Conservation (phyloP, 129 eudicot species). For the Helianthus tuberosus region DNA sequence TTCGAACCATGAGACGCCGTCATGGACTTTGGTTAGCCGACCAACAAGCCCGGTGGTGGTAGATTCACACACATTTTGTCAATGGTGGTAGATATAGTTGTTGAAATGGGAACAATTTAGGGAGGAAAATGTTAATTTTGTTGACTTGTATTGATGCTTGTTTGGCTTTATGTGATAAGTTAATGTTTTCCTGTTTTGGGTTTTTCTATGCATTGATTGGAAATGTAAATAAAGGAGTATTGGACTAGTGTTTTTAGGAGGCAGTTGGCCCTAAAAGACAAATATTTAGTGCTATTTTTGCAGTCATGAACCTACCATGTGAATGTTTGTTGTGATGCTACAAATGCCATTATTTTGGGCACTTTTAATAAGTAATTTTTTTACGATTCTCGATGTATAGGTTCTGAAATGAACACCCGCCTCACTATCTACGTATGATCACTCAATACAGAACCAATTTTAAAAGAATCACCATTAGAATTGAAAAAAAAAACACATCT, state of each 20-base stretch:
- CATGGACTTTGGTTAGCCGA: conserved; percentile 14
- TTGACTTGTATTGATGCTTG: conserved; percentile 30
- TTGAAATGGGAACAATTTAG: conserved; percentile 30
- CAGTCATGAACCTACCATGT: conserved; percentile 27
- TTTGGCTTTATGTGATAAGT: conserved; percentile 27
- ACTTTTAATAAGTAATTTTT: not conserved
- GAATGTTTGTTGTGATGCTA: conserved; percentile 23
- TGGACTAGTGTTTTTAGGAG: conserved; percentile 24
- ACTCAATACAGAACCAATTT: not conserved
- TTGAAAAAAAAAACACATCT: not conserved
- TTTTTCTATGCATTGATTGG: conserved; percentile 31
- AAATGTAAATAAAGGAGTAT: conserved; percentile 22
- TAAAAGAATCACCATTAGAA: not conserved
- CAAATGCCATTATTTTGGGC: conserved; percentile 14
- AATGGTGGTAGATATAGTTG: conserved; percentile 44
- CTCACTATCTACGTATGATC: too few species aligned
- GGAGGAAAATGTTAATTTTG: conserved; percentile 34
- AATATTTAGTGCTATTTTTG: conserved; percentile 16
- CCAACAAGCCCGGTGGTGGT: not conserved
- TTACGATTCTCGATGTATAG: too few species aligned
- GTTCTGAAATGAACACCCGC: not conserved
- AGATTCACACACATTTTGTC: conserved; percentile 40
- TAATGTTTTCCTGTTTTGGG: conserved; percentile 32
- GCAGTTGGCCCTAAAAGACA: conserved; percentile 33
- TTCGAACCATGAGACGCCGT: not conserved